Percentiles rank a stretch among this genome's conserved stretches.
phyloP scores from a whole-genome alignment of 139 green algal species.

The Diplosphaera chodatii region DNA sequence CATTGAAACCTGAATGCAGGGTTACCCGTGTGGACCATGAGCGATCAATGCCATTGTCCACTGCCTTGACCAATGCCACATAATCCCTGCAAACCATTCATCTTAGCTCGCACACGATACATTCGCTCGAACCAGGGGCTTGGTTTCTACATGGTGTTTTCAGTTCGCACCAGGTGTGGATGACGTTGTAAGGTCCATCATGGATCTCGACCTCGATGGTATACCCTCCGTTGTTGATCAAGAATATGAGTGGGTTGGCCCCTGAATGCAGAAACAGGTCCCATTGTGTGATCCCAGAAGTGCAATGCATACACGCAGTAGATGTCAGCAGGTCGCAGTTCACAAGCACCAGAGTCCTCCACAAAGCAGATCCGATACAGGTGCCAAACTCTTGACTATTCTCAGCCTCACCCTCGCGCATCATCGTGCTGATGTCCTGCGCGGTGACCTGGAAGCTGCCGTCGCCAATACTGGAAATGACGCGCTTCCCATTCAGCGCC shows the following conservation, averaged over 20 bases:
- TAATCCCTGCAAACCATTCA: slow-evolving; percentile 37
- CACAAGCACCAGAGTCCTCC: too few relatives aligned
- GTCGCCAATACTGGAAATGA: slow-evolving; percentile 73
- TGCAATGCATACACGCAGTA: too few relatives aligned
- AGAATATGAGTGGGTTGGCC: slow-evolving; percentile 70
- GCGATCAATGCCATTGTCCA: slow-evolving; percentile 47
- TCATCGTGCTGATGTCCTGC: slow-evolving; percentile 71
- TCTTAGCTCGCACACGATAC: not conserved
- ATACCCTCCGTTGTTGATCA: slow-evolving; percentile 73
- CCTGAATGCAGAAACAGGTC: not conserved
- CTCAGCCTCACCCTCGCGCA: slow-evolving; percentile 34
- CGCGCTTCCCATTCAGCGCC: slow-evolving; percentile 34
- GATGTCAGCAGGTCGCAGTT: too few relatives aligned
- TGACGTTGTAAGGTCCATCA: slow-evolving; percentile 37
- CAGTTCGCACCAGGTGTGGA: slow-evolving; percentile 65
- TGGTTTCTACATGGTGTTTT: too few relatives aligned
- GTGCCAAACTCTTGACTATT: too few relatives aligned
- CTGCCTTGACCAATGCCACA: slow-evolving; percentile 34
- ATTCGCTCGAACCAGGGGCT: too few relatives aligned
- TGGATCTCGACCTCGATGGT: slow-evolving; percentile 17
- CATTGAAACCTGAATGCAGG: too few relatives aligned
- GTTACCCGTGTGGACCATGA: slow-evolving; percentile 14
- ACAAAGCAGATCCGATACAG: too few relatives aligned
- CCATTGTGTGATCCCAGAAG: too few relatives aligned
- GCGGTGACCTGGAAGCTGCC: slow-evolving; percentile 76